phyloP scores from a whole-genome alignment of 2,329 filamentous ascomycete genomes.

The Botrytis elliptica region DNA sequence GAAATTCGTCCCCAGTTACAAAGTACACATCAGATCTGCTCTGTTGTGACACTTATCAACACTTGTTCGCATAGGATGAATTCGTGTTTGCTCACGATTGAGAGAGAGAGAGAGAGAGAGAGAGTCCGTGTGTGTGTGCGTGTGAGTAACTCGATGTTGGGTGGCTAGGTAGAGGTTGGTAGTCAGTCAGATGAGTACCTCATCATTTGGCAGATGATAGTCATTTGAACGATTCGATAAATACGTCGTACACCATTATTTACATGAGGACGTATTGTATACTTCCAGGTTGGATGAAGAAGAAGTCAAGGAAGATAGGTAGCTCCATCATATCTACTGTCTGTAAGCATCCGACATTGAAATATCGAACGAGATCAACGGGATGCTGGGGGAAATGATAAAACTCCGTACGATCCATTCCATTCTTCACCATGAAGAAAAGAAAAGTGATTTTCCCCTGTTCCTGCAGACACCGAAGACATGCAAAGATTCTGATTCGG shows the following conservation, averaged over 20 bases:
- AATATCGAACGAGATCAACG: not conserved
- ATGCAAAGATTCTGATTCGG: not conserved
- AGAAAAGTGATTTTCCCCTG: not conserved
- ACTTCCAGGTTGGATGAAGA: not conserved
- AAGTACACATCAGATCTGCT: conserved; percentile 6
- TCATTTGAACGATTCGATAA: not conserved
- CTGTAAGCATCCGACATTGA: not conserved
- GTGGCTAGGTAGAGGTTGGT: not conserved
- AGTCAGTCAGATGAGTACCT: not conserved
- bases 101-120: not conserved
- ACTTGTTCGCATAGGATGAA: not conserved
- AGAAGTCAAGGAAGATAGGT: not conserved
- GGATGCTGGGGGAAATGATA: not conserved
- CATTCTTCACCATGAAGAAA: not conserved
- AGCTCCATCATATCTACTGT: not conserved
- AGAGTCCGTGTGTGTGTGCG: not conserved
- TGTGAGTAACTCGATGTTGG: not conserved
- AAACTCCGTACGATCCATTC: not conserved
- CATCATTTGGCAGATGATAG: not conserved
- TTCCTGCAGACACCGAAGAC: conserved; percentile 6
- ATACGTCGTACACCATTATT: not conserved
- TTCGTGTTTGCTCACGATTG: conserved; percentile 3
- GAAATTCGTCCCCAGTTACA: not conserved
- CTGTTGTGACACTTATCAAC: not conserved
- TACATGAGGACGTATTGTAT: not conserved